These are phyloP conservation scores for Helicocarpus griseus DNA, from an alignment of 2,329 filamentous ascomycete genomes.

Conservation along the genomic window DNA sequence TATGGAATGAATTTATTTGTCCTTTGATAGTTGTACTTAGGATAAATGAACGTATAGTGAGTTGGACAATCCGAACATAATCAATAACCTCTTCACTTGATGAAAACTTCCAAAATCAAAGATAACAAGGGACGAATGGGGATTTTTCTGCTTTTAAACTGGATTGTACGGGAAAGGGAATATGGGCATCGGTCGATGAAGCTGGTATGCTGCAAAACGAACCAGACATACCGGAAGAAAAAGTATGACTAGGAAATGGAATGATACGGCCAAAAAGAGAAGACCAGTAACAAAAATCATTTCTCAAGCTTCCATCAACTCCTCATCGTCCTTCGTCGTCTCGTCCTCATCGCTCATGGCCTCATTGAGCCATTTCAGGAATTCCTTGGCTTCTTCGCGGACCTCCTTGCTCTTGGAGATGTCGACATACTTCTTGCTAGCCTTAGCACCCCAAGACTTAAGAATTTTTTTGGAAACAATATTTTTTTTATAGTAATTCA, in stretches of 20 bases:
- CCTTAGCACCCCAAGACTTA: constrained; percentile 84
- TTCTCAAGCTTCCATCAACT: constrained; percentile 10
- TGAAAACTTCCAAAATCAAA: background rate
- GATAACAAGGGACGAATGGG: background rate
- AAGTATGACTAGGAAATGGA: background rate
- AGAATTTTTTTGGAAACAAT: constrained; percentile 80
- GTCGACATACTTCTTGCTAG: constrained; percentile 98
- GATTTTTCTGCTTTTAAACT: background rate
- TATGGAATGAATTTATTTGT: background rate
- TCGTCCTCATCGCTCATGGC: constrained; percentile 65
- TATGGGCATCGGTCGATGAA: background rate
- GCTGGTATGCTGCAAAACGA: background rate
- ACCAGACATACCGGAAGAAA: background rate
- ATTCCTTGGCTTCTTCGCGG: constrained; percentile 85
- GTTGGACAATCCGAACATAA: background rate
- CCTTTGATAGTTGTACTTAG: background rate
- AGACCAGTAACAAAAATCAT: background rate
- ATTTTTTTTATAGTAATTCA: constrained; percentile 85
- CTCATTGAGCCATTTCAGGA: constrained; percentile 87
- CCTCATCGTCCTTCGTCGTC: constrained; percentile 55
- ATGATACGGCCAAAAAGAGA: background rate
- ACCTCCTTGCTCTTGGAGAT: constrained; percentile 84
- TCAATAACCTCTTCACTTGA: background rate
- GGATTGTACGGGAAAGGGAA: background rate
- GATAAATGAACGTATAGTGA: background rate